These are phyloP conservation scores for Nannochloris sp. DNA, from an alignment of 139 green algal species.

Conservation along the genomic window DNA sequence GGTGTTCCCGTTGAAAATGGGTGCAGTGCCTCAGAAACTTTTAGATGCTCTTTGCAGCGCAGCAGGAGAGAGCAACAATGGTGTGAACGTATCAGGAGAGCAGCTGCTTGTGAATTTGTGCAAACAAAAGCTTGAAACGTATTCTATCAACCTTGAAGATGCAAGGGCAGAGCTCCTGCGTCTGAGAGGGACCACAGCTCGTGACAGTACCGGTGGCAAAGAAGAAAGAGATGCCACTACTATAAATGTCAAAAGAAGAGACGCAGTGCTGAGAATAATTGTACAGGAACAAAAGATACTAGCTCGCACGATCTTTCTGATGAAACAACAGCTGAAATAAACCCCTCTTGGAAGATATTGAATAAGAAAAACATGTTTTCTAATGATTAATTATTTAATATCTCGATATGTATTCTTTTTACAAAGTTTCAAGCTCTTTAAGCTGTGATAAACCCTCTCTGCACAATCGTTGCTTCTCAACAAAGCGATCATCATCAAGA, in stretches of 20 bases:
- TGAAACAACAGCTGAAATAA: slow-evolving; percentile 29
- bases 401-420: no score
- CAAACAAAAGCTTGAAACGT: background rate
- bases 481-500: slow-evolving; percentile 2
- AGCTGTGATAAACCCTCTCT: background rate
- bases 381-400: no score
- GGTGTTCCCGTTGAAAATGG: slow-evolving; percentile 39
- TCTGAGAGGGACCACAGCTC: no score
- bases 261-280: slow-evolving; percentile 23
- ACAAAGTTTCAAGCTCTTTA: no score
- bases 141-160: slow-evolving; percentile 7
- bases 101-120: slow-evolving; percentile 2
- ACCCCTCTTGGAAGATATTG: no score
- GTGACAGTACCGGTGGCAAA: no score
- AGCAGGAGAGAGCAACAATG: background rate
- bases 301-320: slow-evolving; percentile 30
- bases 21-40: slow-evolving; percentile 27
- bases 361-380: no score
- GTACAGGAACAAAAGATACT: slow-evolving; percentile 42
- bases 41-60: slow-evolving; percentile 27
- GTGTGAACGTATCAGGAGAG: background rate
- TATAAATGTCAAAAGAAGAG: background rate
- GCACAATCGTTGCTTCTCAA: slow-evolving; percentile 6
- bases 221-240: background rate
- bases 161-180: no score